Evolutionary conservation across 2,329 filamentous ascomycete genomes (phyloP), one percentile per base, ranked within the genome.

Genomic region (Cercospora canescens): DNA sequence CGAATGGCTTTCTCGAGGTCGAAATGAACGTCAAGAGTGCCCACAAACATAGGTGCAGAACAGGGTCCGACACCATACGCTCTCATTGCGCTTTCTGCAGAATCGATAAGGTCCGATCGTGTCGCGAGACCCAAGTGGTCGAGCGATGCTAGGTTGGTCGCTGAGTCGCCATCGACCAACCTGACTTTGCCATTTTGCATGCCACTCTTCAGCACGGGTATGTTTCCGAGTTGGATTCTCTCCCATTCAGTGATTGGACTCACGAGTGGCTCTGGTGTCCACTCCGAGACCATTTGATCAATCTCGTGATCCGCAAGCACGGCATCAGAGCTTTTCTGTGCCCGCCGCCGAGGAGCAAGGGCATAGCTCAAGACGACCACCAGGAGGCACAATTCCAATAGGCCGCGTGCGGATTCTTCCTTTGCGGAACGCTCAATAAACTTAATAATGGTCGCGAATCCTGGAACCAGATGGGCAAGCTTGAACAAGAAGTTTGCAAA

Each of bases 401-500:
- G 93, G 60, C 92, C 96, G 61, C 95, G 90, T 65, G 97, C 88
- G 6, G 95, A 95, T 75, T 99, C 95, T 77, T 99, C 91, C 82
- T 98, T 95, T 83, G 99, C 97, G 78, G 93, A 97, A 64, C 93
- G 96, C 79, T 92, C 92, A 76, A 99, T 93, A 81, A 99, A 99
- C 69, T 95, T 92, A 72, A 96, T 87, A 75, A 98, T 85, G 73
- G 98, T 96, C 39, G 94, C 92, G 26, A 94, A 97, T 60, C 95
- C 95, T 32, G 95, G 95, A 45, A 98, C 86, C 75, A 91, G 92
- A 75, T 97, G 93, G 34, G 34, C 34, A 35, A 35, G 34, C 34
- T 35, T 35, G 34, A 35, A 35, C 34, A 35, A 35, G 34, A 35
- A 35, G 34, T 35, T 35, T 12, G 34, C 34, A 35, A 9, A 35